Evolutionary conservation across 768 basidiomycete species (phyloP), one percentile per base, ranked within the genome.

Genomic region (Erythrobasidium yunnanense): DNA sequence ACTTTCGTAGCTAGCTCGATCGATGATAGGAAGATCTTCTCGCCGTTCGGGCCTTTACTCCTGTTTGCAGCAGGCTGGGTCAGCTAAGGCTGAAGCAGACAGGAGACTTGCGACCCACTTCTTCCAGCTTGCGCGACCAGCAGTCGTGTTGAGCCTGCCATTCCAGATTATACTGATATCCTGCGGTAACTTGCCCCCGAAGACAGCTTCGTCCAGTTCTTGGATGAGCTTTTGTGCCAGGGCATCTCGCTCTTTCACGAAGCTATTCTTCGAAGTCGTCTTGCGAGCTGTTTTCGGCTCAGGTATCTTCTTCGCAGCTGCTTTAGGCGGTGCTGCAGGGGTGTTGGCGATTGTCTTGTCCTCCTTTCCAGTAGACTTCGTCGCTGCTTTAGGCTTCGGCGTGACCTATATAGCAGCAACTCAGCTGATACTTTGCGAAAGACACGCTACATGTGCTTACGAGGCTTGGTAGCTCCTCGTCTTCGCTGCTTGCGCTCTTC

Each of bases 1-100:
- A 79, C 78, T 65, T 79, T 79, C 23, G 72, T 74, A 4, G 77
- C 73, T 8, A 79, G 71, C 54, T 77, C 76, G 50, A 79, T 77
- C 35, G 58, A 11, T 25, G 46, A 34, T 71, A 70, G 23, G 42
- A 54, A 58, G 20, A n/a, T n/a, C 38, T 42, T 42, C n/a, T 42
- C 38, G n/a, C 18, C 13, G 32, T 29, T 70, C n/a, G 58, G 38
- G 55, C 45, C 51, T n/a, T 25, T 20, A 17, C 38, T 32, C 62
- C 49, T 62, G 6, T 42, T 29, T 49, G 38, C 53, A 11, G 22
- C 11, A n/a, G n/a, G 11, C 38, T n/a, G n/a, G 38, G 38, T n/a
- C 17, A n/a, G n/a, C 23, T 52, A 15, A 47, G n/a, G 7, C 13
- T 32, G 42, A 2, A 20, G 22, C 0, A 58, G 38, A 15, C 50